phyloP scores from a whole-genome alignment of 306 rosid species.

The Betula pendula region DNA sequence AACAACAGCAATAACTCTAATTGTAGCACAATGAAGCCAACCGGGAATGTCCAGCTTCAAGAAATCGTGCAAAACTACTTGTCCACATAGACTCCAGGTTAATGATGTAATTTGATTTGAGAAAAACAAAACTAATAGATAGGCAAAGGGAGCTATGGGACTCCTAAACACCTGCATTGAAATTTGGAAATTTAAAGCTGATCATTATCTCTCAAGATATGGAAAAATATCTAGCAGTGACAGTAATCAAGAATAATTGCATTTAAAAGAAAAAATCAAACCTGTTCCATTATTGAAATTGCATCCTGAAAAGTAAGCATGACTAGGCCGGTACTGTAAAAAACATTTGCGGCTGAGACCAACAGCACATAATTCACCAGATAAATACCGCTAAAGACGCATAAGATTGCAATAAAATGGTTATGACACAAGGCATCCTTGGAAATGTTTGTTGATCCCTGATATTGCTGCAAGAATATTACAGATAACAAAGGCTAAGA shows the following conservation, averaged over 20 bases:
- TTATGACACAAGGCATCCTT: conserved; percentile 69
- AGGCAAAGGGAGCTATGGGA: conserved; percentile 56
- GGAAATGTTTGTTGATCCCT: conserved; percentile 50
- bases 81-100: conserved; percentile 82
- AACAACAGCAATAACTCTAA: conserved; percentile 76
- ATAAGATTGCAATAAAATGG: conserved; percentile 74
- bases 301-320: conserved; percentile 79
- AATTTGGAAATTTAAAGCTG: conserved; percentile 19
- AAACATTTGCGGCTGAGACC: conserved; percentile 69
- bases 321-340: conserved; percentile 57
- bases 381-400: conserved; percentile 74
- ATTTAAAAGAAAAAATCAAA: conserved; percentile 27
- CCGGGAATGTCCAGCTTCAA: conserved; percentile 86
- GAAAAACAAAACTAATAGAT: conserved; percentile 67
- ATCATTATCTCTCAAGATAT: conserved; percentile 16
- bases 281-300: conserved; percentile 80
- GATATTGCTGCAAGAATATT: conserved; percentile 57
- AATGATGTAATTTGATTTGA: conserved; percentile 76
- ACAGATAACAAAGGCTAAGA: conserved; percentile 32
- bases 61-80: conserved; percentile 63
- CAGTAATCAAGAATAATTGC: conserved; percentile 12
- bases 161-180: conserved; percentile 66
- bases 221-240: conserved; percentile 14
- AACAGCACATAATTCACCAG: conserved; percentile 69
- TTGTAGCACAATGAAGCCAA: conserved; percentile 92